A percentile compares a stretch with the other conserved stretches of the same genome.
Conservation (phyloP, 768 basidiomycete species). For the Sarcomyxa edulis region DNA sequence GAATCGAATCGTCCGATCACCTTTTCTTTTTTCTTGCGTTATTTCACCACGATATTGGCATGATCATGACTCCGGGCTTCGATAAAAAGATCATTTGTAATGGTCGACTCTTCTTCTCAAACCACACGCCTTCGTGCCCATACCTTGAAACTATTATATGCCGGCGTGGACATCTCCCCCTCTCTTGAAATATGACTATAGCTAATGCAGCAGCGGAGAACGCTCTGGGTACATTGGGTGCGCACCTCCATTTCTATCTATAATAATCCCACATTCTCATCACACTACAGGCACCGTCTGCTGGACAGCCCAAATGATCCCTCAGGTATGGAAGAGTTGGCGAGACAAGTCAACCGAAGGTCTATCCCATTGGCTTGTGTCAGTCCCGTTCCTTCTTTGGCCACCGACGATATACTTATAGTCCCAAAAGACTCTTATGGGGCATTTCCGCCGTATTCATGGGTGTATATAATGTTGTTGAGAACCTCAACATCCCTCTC, state of each 20-base stretch:
- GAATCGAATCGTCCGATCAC: too few relatives aligned
- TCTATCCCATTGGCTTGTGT: conserved; percentile 66
- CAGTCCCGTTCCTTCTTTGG: conserved; percentile 11
- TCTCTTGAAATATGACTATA: too few relatives aligned
- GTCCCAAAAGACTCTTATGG: conserved; percentile 50
- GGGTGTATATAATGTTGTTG: conserved; percentile 63
- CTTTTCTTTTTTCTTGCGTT: too few relatives aligned
- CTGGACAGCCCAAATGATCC: conserved; percentile 65
- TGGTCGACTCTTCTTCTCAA: too few relatives aligned
- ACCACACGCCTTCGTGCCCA: too few relatives aligned
- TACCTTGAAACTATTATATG: too few relatives aligned
- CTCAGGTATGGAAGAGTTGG: conserved; percentile 73
- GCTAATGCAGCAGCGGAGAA: conserved; percentile 56
- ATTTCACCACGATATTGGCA: too few relatives aligned
- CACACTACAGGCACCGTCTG: conserved; percentile 48
- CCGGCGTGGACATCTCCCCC: too few relatives aligned
- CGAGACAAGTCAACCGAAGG: conserved; percentile 63
- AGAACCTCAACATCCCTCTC: conserved; percentile 66
- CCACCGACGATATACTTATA: not conserved
- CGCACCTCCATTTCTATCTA: conserved; percentile 9
- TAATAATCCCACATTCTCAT: not conserved
- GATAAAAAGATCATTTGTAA: too few relatives aligned
- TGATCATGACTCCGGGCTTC: too few relatives aligned
- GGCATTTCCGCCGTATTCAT: conserved; percentile 52
- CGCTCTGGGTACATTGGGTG: conserved; percentile 64